Evolutionary conservation across 139 green algal genomes (phyloP).

Genomic region (Picochlorum costavermella): DNA sequence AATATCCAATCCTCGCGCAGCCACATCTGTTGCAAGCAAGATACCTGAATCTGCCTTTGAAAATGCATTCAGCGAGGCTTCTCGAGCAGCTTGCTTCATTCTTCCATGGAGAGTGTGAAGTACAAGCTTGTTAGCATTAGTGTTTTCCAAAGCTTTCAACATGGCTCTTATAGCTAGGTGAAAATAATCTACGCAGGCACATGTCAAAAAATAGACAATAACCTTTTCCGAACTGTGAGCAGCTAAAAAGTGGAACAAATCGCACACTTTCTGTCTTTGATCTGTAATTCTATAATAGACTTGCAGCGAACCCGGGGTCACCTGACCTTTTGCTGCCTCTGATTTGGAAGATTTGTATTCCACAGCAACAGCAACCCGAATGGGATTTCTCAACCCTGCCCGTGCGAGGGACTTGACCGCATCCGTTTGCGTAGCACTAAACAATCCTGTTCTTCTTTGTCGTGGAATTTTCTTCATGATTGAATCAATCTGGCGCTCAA

Average conservation of each 20-base stretch:
- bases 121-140: neutral
- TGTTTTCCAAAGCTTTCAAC: neutral
- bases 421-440: conserved; percentile 93
- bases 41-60: conserved; percentile 34
- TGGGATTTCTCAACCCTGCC: conserved; percentile 87
- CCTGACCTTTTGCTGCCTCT: conserved; percentile 21
- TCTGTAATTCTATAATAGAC: conserved; percentile 48
- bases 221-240: conserved; percentile 57
- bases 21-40: conserved; percentile 89
- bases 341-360: conserved; percentile 2
- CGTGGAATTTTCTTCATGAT: conserved; percentile 78
- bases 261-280: conserved; percentile 57
- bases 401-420: conserved; percentile 75
- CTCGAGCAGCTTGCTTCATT: conserved; percentile 80
- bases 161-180: conserved; percentile 15
- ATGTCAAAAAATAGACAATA: conserved; percentile 95
- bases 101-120: conserved; percentile 68
- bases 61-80: conserved; percentile 62
- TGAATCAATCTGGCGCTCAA: conserved; percentile 51
- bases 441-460: conserved; percentile 84
- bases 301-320: conserved; percentile 58
- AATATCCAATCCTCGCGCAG: conserved; percentile 88
- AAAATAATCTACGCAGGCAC: conserved; percentile 78
- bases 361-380: conserved; percentile 42
- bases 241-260: conserved; percentile 52